Conservation (phyloP, 2,329 filamentous ascomycete genomes). For the Huntiella moniliformis region DNA sequence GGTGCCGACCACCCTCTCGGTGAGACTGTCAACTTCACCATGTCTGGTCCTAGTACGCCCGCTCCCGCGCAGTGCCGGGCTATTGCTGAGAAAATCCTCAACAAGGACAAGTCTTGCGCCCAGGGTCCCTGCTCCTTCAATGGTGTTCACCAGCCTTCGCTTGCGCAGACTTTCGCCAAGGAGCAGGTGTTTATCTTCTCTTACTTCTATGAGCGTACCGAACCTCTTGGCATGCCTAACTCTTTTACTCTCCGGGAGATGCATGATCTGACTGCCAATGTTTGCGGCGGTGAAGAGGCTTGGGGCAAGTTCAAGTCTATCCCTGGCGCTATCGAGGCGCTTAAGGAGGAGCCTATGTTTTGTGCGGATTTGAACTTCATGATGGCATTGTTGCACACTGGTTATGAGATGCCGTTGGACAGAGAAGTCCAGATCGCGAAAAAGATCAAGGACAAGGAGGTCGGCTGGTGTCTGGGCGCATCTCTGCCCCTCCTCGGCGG, state of each 20-base stretch:
- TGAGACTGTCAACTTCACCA: conserved; percentile 50
- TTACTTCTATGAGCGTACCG: conserved; percentile 92
- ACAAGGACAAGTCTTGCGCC: conserved; percentile 67
- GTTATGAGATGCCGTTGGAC: conserved; percentile 95
- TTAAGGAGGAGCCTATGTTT: conserved; percentile 67
- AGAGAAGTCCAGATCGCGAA: conserved; percentile 95
- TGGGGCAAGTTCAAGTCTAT: conserved; percentile 67
- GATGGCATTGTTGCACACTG: conserved; percentile 78
- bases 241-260: conserved; percentile 85
- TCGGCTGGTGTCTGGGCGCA: conserved; percentile 94
- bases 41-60: conserved; percentile 62
- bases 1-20: conserved; percentile 47
- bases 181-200: conserved; percentile 95
- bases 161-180: conserved; percentile 76
- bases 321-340: conserved; percentile 60
- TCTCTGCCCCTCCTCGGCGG: conserved; percentile 69
- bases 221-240: conserved; percentile 93
- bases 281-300: conserved; percentile 57
- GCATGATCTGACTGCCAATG: conserved; percentile 63
- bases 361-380: conserved; percentile 96
- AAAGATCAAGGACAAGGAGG: conserved; percentile 93
- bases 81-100: conserved; percentile 74
- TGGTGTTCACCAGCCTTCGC: conserved; percentile 80
- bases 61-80: conserved; percentile 75
- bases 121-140: conserved; percentile 96